A percentile compares a stretch with the other conserved stretches of the same genome.
phyloP scores from a whole-genome alignment of 2,329 filamentous ascomycete genomes.

The Raffaelea ambrosiae region DNA sequence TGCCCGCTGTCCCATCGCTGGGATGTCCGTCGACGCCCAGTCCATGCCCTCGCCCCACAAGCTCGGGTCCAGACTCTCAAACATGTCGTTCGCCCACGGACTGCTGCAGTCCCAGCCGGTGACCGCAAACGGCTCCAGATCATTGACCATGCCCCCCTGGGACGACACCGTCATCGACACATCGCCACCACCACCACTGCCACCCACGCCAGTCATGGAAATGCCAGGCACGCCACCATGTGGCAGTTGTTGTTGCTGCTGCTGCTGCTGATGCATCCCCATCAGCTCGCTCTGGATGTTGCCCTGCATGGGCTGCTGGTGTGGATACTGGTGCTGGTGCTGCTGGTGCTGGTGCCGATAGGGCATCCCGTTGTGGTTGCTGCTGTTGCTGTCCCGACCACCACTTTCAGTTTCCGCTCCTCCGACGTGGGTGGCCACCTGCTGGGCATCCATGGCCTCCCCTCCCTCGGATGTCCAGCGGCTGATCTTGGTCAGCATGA shows the following conservation, averaged over 20 bases:
- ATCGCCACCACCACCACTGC: background rate
- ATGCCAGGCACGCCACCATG: background rate
- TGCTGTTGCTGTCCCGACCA: background rate
- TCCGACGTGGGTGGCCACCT: too few species aligned
- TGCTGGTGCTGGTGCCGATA: background rate
- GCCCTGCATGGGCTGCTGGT: background rate
- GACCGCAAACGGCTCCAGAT: background rate
- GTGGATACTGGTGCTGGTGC: background rate
- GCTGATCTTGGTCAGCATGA: constrained; percentile 36
- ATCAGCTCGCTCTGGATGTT: too few species aligned
- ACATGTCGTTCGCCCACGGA: constrained; percentile 13
- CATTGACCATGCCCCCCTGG: background rate
- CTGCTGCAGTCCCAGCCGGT: constrained; percentile 10
- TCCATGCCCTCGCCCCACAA: constrained; percentile 13
- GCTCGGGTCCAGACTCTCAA: constrained; percentile 13
- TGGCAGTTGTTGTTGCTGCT: background rate
- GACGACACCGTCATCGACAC: background rate
- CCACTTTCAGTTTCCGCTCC: too few species aligned
- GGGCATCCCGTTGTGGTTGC: too few species aligned
- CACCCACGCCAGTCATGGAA: background rate
- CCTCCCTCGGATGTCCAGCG: constrained; percentile 17
- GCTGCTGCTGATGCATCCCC: background rate
- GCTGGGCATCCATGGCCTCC: too few species aligned
- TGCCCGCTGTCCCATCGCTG: too few species aligned
- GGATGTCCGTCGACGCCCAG: constrained; percentile 4